Percentiles rank a stretch among this genome's conserved stretches.
phyloP scores from a whole-genome alignment of 345 rosid species.

The Acer saccharum region DNA sequence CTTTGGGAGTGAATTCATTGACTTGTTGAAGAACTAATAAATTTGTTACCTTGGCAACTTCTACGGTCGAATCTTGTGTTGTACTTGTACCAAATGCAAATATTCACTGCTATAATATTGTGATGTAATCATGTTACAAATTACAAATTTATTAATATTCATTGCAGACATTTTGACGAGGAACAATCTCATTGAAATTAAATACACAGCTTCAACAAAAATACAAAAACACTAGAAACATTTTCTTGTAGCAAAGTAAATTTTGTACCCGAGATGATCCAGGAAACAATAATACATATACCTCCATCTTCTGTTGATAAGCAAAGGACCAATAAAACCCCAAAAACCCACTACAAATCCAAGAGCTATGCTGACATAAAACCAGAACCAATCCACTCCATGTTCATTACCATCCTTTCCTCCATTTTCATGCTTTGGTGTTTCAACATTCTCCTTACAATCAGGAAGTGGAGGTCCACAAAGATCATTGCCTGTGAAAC shows the following conservation, averaged over 20 bases:
- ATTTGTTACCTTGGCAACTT: neutral
- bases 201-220: too few species aligned
- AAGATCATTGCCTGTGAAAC: neutral
- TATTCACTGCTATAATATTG: too few species aligned
- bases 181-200: too few species aligned
- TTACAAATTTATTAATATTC: too few species aligned
- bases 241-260: neutral
- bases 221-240: neutral
- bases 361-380: neutral
- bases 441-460: too few species aligned
- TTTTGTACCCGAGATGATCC: neutral
- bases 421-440: neutral
- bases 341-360: constrained; percentile 3
- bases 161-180: too few species aligned
- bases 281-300: neutral
- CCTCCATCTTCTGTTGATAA: neutral
- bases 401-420: neutral
- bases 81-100: neutral
- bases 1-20: neutral
- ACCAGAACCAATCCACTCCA: neutral
- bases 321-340: neutral
- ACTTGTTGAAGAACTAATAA: constrained; percentile 6
- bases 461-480: neutral
- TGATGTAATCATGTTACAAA: too few species aligned
- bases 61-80: neutral